Evolutionary conservation across 208 protist genomes (phyloP).

Genomic region (Leishmania turanica): DNA sequence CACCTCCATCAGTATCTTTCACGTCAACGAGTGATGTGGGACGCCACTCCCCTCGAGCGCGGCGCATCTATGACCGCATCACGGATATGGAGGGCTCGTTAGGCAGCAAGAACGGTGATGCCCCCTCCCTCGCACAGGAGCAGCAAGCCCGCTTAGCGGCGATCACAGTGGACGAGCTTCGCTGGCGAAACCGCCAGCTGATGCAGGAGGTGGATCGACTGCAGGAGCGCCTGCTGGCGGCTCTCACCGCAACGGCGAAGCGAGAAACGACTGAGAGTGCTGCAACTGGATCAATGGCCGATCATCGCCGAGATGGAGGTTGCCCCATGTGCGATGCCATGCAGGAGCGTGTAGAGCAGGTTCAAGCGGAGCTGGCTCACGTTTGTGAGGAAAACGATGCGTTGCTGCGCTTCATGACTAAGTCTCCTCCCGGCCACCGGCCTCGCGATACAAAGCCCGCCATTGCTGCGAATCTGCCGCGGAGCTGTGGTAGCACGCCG

Average conservation of each 20-base stretch:
- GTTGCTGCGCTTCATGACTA: slow-evolving; percentile 13
- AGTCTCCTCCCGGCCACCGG: not conserved
- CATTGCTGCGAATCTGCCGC: not conserved
- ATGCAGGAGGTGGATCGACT: slow-evolving; percentile 38
- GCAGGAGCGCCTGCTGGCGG: slow-evolving; percentile 26
- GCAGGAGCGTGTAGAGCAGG: slow-evolving; percentile 31
- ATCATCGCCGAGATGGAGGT: not conserved
- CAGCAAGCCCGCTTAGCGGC: slow-evolving; percentile 17
- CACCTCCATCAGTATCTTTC: not conserved
- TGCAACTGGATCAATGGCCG: not conserved
- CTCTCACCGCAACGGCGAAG: slow-evolving; percentile 13
- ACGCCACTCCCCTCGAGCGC: slow-evolving; percentile 9
- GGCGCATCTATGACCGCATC: slow-evolving; percentile 8
- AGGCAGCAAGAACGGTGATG: not conserved
- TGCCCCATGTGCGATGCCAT: slow-evolving; percentile 14
- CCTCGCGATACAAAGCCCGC: not conserved
- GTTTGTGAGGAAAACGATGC: slow-evolving; percentile 42
- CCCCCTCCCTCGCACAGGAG: not conserved
- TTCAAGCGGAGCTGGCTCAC: slow-evolving; percentile 36
- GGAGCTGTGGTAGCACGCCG: not conserved
- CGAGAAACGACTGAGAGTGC: not conserved
- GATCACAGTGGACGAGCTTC: slow-evolving; percentile 54
- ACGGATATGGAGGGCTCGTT: not conserved
- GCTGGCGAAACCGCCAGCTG: slow-evolving; percentile 49
- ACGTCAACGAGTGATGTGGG: not conserved